phyloP scores from a whole-genome alignment of 495 filamentous ascomycete genomes.

The Podospora anserina region DNA sequence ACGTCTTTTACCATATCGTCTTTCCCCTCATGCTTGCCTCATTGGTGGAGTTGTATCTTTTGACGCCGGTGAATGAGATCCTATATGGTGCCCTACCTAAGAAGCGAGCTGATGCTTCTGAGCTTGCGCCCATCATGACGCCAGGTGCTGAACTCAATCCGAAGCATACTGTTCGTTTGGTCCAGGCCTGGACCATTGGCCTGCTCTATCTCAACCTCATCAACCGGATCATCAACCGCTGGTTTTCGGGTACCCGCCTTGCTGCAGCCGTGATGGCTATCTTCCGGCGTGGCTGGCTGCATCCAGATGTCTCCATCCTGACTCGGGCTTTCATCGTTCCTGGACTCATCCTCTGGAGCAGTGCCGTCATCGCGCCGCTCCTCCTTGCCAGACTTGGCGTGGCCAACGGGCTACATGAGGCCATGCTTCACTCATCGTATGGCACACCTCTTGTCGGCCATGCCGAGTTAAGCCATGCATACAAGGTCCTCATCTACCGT shows the following conservation, averaged over 20 bases:
- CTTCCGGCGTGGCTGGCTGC: constrained; percentile 72
- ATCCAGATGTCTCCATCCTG: constrained; percentile 73
- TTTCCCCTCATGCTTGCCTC: constrained; percentile 81
- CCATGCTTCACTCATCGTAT: constrained; percentile 20
- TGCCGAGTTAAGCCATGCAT: constrained; percentile 38
- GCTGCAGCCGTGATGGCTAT: constrained; percentile 72
- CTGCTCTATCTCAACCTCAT: constrained; percentile 87
- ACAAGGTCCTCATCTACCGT: constrained; percentile 60
- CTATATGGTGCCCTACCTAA: constrained; percentile 44
- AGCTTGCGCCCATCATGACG: not conserved
- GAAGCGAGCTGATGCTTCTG: not conserved
- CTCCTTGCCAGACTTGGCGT: constrained; percentile 34
- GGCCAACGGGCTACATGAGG: constrained; percentile 28
- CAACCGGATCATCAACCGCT: constrained; percentile 64
- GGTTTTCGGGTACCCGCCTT: constrained; percentile 60
- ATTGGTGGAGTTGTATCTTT: constrained; percentile 80
- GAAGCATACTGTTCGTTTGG: constrained; percentile 75
- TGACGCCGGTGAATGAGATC: constrained; percentile 86
- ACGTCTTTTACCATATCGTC: constrained; percentile 64
- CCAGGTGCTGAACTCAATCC: constrained; percentile 31
- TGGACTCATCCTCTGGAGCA: constrained; percentile 52
- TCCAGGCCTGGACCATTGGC: constrained; percentile 92
- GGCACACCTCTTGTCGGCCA: constrained; percentile 23
- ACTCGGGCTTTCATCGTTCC: constrained; percentile 83
- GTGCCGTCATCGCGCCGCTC: constrained; percentile 59